Conservation (phyloP, 768 basidiomycete genomes). For the Boletus huronensis region DNA sequence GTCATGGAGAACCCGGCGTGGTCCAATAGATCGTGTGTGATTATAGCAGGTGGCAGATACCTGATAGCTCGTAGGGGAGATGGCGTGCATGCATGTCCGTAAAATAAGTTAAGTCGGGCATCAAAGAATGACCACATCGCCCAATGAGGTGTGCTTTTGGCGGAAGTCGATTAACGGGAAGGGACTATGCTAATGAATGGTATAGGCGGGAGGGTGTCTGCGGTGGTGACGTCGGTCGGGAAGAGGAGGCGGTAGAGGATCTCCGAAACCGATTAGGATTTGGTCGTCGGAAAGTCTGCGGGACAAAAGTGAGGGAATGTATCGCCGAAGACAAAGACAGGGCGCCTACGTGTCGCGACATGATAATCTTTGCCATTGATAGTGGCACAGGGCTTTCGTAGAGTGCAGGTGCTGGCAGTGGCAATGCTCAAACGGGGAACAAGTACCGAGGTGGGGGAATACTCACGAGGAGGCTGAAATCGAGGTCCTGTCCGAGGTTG, state of each 20-base stretch:
- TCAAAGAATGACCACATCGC: conserved; percentile 5
- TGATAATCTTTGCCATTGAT: conserved; percentile 52
- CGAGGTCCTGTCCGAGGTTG: conserved; percentile 20
- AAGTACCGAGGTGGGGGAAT: background rate
- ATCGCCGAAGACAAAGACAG: background rate
- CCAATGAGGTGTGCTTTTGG: conserved; percentile 17
- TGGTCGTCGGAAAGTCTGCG: conserved; percentile 35
- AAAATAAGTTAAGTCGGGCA: conserved; percentile 27
- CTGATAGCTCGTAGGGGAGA: conserved; percentile 14
- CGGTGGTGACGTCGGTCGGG: conserved; percentile 26
- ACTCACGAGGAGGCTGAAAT: conserved; percentile 34
- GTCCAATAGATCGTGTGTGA: conserved; percentile 23
- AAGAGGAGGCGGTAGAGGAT: conserved; percentile 17
- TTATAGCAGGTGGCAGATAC: conserved; percentile 27
- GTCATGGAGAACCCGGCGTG: conserved; percentile 21
- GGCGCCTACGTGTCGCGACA: conserved; percentile 47
- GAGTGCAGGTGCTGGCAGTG: conserved; percentile 37
- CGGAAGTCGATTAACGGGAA: conserved; percentile 14
- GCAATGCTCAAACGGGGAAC: background rate
- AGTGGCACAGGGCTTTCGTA: conserved; percentile 42
- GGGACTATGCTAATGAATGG: conserved; percentile 32
- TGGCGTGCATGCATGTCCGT: conserved; percentile 21
- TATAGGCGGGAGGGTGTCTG: conserved; percentile 35
- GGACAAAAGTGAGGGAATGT: background rate
- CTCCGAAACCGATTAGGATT: conserved; percentile 27